Percentiles rank a stretch among this genome's conserved stretches.
These are phyloP conservation scores for Boechera retrofracta DNA, from an alignment of 345 rosid species.

Conservation along the genomic window DNA sequence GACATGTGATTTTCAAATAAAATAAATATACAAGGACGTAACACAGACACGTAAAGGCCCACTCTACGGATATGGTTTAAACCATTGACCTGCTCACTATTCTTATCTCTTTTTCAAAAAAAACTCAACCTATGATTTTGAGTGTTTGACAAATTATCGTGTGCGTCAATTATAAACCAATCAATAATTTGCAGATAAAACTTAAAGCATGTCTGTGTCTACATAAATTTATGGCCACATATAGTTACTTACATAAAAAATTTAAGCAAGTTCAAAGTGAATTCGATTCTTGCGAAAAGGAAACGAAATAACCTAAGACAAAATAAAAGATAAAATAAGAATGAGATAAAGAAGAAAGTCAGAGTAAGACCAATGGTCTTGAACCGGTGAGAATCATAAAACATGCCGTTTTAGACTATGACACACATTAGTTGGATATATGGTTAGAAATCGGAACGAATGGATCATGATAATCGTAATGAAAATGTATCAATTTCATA, in stretches of 20 bases:
- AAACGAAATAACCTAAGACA: not conserved
- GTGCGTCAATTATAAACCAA: slow-evolving; percentile 15
- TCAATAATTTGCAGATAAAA: slow-evolving; percentile 20
- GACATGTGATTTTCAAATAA: not conserved
- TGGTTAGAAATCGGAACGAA: too few relatives aligned
- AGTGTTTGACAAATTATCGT: slow-evolving; percentile 9
- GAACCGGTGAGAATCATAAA: too few relatives aligned
- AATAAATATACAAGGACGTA: slow-evolving; percentile 14
- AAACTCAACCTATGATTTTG: slow-evolving; percentile 22
- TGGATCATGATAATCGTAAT: too few relatives aligned
- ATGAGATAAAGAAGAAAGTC: not conserved
- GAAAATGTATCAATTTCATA: not conserved
- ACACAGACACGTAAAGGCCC: slow-evolving; percentile 23
- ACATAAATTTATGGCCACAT: slow-evolving; percentile 10
- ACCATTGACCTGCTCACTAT: slow-evolving; percentile 30
- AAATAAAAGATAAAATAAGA: not conserved
- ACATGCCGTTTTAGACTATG: too few relatives aligned
- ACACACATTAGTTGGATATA: too few relatives aligned
- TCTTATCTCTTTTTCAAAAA: not conserved
- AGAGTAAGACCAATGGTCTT: not conserved
- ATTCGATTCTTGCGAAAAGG: not conserved
- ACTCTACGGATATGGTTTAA: slow-evolving; percentile 8
- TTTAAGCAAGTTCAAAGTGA: not conserved
- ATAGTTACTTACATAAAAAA: not conserved
- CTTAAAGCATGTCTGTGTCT: slow-evolving; percentile 16